Evolutionary conservation across 1,284 basidiomycete species (phyloP), one percentile per base, ranked within the genome.

Genomic region (Sporisorium sorghi): DNA sequence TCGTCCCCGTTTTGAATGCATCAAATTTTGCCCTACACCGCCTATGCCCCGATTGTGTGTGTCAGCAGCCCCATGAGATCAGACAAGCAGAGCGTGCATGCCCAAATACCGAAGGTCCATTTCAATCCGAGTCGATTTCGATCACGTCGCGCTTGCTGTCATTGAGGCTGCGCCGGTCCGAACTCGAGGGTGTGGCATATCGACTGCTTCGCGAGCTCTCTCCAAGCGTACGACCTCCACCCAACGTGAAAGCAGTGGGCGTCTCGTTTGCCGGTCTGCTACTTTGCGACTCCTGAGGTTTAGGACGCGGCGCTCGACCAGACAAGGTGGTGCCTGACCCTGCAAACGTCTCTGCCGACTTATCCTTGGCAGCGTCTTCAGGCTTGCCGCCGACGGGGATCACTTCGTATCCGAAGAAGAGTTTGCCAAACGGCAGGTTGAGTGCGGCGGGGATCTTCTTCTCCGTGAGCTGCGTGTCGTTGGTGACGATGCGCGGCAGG

Each of bases 361-460:
- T 56, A 14, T 60, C 47, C 23, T 57, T 57, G 0, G 63, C 46
- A 1, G 50, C 55, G 3, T 68, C 53, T 1, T 43, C 43, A 3
- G 52, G 72, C 33, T 79, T 80, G 19, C 78, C 79, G 14, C 72
- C 79, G 23, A 79, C 76, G 9, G 75, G 74, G 17, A 78, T 67
- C 11, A 81, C 77, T 11, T 82, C 75, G 68, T 84, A 84, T 30
- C 83, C 83, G 37, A 84, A 84, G 61, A 83, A 84, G 26, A 84
- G 76, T 54, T 78, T 75, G 12, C 97, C 97, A 72, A 92, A 91
- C 0, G 96, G 94, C 30, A 99, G 87, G 76, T 92, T 91, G 49
- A 99, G 88, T 1, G 93, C 91, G 0, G 93, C 94, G 1, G 97
- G 95, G 6, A 93, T 93, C 84, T 92, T 91, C 56, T 87, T 88